Conservation (phyloP, 2,329 filamentous ascomycete species). For the Ophiostoma sp. region DNA sequence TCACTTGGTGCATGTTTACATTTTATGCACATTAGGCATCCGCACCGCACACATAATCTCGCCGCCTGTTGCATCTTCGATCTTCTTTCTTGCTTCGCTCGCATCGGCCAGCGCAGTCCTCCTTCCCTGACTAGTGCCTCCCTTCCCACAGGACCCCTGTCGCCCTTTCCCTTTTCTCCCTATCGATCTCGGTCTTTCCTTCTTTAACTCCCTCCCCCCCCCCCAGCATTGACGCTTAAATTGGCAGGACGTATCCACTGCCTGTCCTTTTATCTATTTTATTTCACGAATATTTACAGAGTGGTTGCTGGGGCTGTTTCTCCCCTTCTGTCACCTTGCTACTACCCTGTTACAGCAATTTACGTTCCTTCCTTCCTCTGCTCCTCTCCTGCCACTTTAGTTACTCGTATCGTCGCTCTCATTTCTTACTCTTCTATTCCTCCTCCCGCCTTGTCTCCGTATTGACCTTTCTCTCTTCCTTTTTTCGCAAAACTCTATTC, state of each 20-base stretch:
- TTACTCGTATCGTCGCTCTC: constrained; percentile 14
- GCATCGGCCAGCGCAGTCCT: not conserved
- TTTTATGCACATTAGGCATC: not conserved
- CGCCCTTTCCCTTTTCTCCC: not conserved
- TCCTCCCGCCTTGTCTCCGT: constrained; percentile 15
- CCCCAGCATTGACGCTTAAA: constrained; percentile 10
- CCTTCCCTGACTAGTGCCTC: constrained; percentile 9
- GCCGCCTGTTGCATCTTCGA: not conserved
- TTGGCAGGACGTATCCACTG: constrained; percentile 16
- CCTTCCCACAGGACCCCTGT: constrained; percentile 6
- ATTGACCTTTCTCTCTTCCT: not conserved
- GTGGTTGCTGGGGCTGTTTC: constrained; percentile 22
- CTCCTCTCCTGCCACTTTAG: constrained; percentile 11
- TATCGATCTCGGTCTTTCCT: not conserved
- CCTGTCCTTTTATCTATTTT: constrained; percentile 13
- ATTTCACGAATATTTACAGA: not conserved
- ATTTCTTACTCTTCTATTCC: constrained; percentile 11
- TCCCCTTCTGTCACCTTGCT: constrained; percentile 16
- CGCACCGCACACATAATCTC: not conserved
- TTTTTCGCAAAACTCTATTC: not conserved
- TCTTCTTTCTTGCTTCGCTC: not conserved
- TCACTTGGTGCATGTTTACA: not conserved
- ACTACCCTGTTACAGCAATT: constrained; percentile 13
- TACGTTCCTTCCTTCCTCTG: constrained; percentile 4
- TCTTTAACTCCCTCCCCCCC: not conserved